Percentiles rank a stretch among this genome's conserved stretches.
Evolutionary conservation across 345 rosid species (phyloP).

Genomic region (Tarenaya hassleriana): DNA sequence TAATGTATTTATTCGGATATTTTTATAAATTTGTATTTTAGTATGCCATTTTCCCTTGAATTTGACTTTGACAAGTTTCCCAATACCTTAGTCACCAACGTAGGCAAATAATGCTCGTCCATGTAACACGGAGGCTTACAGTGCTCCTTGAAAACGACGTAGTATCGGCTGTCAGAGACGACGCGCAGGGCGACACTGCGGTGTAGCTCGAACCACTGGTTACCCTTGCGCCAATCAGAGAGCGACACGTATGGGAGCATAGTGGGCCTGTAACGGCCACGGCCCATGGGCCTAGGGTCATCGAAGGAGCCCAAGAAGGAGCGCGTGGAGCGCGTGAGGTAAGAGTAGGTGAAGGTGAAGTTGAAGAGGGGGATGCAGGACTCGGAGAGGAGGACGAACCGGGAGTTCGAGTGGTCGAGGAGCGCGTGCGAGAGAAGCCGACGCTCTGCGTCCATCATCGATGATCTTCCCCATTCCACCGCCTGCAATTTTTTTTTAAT

Average conservation of each 20-base stretch:
- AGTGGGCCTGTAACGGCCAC: slow-evolving; percentile 39
- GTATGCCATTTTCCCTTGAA: too few species aligned
- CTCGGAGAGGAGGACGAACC: slow-evolving; percentile 47
- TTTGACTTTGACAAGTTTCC: too few species aligned
- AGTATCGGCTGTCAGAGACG: slow-evolving; percentile 35
- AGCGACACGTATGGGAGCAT: slow-evolving; percentile 39
- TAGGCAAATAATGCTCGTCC: slow-evolving; percentile 46
- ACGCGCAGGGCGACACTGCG: slow-evolving; percentile 32
- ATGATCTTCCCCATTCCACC: slow-evolving; percentile 38
- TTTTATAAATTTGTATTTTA: too few species aligned
- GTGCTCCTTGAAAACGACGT: slow-evolving; percentile 22
- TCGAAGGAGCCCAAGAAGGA: slow-evolving; percentile 39
- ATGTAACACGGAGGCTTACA: slow-evolving; percentile 45
- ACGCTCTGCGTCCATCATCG: slow-evolving; percentile 47
- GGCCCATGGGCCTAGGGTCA: slow-evolving; percentile 35
- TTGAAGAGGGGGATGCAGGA: slow-evolving; percentile 47
- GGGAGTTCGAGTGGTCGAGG: slow-evolving; percentile 32
- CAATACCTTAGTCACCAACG: slow-evolving; percentile 28
- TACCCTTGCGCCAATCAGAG: slow-evolving; percentile 40
- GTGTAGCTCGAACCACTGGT: slow-evolving; percentile 43
- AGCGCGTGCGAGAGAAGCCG: slow-evolving; percentile 43
- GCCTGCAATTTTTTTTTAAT: slow-evolving; percentile 17
- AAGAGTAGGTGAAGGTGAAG: slow-evolving; percentile 35
- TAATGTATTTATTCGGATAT: too few species aligned
- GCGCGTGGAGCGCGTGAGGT: slow-evolving; percentile 33